phyloP scores from a whole-genome alignment of 1,139 yeast genomes.

The Pneumocystis sp. region DNA sequence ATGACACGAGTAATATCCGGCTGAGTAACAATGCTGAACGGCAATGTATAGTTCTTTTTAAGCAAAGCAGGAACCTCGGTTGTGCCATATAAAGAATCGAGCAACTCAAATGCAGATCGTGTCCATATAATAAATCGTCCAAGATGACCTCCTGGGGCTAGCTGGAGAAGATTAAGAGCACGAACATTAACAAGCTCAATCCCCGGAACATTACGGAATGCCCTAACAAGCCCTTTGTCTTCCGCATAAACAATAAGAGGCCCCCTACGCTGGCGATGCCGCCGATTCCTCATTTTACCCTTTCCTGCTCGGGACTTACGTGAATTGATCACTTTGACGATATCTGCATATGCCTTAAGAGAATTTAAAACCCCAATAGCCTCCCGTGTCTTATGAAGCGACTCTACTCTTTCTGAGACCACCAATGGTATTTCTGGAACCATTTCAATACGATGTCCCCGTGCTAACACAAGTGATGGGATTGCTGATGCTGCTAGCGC shows the following conservation, averaged over 20 bases:
- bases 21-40: slow-evolving; percentile 87
- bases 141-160: slow-evolving; percentile 99
- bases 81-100: slow-evolving; percentile 96
- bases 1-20: slow-evolving; percentile 93
- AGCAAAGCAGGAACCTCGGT: slow-evolving; percentile 60
- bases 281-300: slow-evolving; percentile 99
- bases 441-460: slow-evolving; percentile 99
- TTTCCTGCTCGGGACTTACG: slow-evolving; percentile 99
- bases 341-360: slow-evolving; percentile 97
- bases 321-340: slow-evolving; percentile 94
- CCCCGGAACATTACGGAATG: slow-evolving; percentile 99
- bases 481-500: slow-evolving; percentile 99
- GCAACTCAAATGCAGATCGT: slow-evolving; percentile 91
- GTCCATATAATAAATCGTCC: slow-evolving; percentile 99
- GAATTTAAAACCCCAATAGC: slow-evolving; percentile 98
- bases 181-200: slow-evolving; percentile 92
- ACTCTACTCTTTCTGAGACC: slow-evolving; percentile 85
- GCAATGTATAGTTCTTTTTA: slow-evolving; percentile 85
- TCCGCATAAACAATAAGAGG: slow-evolving; percentile 91
- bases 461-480: slow-evolving; percentile 95
- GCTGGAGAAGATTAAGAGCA: slow-evolving; percentile 90
- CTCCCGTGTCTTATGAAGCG: slow-evolving; percentile 92
- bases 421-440: slow-evolving; percentile 98
- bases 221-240: slow-evolving; percentile 96
- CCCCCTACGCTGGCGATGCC: slow-evolving; percentile 99